A percentile compares a stretch with the other conserved stretches of the same genome.
These are phyloP conservation scores for Fraxinus anomala DNA, from an alignment of 257 asterid genomes.

Conservation along the genomic window DNA sequence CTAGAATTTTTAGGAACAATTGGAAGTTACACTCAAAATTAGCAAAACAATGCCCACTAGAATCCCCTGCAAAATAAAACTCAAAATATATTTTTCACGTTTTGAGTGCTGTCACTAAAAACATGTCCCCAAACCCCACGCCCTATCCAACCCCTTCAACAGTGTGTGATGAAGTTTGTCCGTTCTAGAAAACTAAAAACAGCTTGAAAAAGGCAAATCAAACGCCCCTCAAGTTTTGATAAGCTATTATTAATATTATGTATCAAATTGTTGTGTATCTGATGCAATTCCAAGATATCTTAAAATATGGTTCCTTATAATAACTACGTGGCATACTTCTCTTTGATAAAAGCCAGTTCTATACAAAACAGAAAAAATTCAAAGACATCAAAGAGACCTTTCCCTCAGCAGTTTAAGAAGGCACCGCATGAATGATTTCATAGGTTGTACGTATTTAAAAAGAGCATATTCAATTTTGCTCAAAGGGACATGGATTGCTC, in stretches of 20 bases:
- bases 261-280: not conserved
- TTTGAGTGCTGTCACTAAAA: no score
- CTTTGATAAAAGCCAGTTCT: not conserved
- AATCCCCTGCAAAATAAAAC: no score
- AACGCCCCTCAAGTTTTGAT: not conserved
- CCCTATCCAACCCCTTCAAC: no score
- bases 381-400: not conserved
- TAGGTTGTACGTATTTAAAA: not conserved
- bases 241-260: not conserved
- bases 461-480: not conserved
- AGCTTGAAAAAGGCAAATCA: no score
- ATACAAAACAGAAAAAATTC: not conserved
- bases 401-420: slow-evolving; percentile 3
- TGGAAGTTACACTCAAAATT: no score
- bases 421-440: not conserved
- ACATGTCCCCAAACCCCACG: no score
- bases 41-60: no score
- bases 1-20: no score
- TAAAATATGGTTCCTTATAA: not conserved
- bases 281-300: not conserved
- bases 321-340: not conserved
- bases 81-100: no score
- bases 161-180: no score
- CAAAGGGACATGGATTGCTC: slow-evolving; percentile 24
- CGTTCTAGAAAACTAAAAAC: no score